Evolutionary conservation across 2,329 filamentous ascomycete genomes (phyloP).

Genomic region (Rutstroemia sp.): DNA sequence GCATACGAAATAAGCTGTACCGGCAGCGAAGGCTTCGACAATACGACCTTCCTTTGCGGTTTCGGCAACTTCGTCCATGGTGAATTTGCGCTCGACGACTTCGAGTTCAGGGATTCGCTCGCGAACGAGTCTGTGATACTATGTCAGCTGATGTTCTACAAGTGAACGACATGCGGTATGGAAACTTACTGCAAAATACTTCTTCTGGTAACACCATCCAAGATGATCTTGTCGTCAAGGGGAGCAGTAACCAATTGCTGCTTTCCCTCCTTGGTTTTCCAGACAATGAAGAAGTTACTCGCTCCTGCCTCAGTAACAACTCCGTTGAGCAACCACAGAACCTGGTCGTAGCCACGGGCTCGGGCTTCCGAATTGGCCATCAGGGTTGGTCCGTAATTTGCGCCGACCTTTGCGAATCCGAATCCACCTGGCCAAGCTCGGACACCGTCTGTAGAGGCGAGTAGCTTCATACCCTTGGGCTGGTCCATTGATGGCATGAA

Average conservation of each 20-base stretch:
- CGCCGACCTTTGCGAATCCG: conserved; percentile 85
- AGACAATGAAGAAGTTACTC: conserved; percentile 85
- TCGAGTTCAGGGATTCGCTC: conserved; percentile 37
- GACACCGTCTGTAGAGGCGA: conserved; percentile 74
- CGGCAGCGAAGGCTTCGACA: conserved; percentile 78
- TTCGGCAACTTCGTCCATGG: conserved; percentile 68
- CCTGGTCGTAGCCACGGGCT: conserved; percentile 71
- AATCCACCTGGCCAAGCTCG: conserved; percentile 92
- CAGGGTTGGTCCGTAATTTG: conserved; percentile 84
- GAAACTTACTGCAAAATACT: conserved; percentile 66
- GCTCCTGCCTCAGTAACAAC: conserved; percentile 87
- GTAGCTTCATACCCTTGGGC: conserved; percentile 58
- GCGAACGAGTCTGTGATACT: conserved; percentile 2
- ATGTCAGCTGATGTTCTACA: background rate
- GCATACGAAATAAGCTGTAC: conserved; percentile 74
- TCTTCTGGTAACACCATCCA: conserved; percentile 81
- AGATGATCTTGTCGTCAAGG: conserved; percentile 72
- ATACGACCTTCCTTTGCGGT: conserved; percentile 69
- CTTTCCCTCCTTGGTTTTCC: conserved; percentile 57
- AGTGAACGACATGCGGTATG: background rate
- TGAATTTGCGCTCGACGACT: conserved; percentile 76
- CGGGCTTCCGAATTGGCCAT: conserved; percentile 71
- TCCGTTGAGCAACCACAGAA: conserved; percentile 84
- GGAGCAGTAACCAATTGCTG: conserved; percentile 75
- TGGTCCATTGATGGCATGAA: conserved; percentile 53